phyloP scores from a whole-genome alignment of 257 asterid genomes.

The Paulownia fortunei region DNA sequence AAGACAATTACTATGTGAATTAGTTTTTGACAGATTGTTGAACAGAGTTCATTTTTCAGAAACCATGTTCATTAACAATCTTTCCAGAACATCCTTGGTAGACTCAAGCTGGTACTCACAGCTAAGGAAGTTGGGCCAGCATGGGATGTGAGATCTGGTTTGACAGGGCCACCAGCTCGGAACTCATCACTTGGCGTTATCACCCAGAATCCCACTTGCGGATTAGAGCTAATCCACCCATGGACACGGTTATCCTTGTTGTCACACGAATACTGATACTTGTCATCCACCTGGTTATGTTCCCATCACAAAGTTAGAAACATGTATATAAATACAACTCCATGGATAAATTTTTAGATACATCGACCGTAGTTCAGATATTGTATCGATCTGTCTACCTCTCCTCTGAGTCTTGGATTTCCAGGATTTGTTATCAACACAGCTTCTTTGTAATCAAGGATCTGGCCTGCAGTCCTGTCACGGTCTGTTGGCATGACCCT shows the following conservation, averaged over 20 bases:
- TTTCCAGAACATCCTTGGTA: not conserved
- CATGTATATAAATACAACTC: not conserved
- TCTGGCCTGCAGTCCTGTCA: constrained; percentile 51
- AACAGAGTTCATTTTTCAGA: too few relatives aligned
- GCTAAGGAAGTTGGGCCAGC: constrained; percentile 61
- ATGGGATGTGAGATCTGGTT: constrained; percentile 71
- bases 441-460: constrained; percentile 71
- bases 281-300: constrained; percentile 64
- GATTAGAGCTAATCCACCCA: constrained; percentile 64
- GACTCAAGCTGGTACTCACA: constrained; percentile 44
- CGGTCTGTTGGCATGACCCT: constrained; percentile 61
- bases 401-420: constrained; percentile 43
- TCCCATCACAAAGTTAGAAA: not conserved
- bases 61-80: not conserved
- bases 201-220: constrained; percentile 64
- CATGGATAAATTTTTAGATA: not conserved
- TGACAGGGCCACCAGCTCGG: constrained; percentile 64
- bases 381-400: constrained; percentile 5
- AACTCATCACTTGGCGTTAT: constrained; percentile 73
- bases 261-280: constrained; percentile 67
- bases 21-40: not conserved
- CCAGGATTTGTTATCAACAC: constrained; percentile 47
- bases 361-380: not conserved
- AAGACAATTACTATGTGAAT: not conserved
- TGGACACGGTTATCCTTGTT: constrained; percentile 62